Evolutionary conservation across 2,329 filamentous ascomycete species (phyloP).

Genomic region (Arthroderma sp.): DNA sequence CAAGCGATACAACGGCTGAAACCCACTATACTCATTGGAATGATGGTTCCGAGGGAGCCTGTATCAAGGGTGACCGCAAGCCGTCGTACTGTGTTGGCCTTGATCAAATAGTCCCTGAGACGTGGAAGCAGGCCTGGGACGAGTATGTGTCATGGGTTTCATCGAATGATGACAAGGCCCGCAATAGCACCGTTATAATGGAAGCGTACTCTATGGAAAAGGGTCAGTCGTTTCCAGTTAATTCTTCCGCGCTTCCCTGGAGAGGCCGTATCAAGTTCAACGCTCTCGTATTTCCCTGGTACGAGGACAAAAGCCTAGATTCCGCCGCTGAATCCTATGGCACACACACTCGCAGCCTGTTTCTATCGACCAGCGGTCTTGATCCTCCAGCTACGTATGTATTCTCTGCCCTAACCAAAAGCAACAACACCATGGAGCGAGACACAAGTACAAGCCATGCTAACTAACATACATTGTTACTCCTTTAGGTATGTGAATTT

Average conservation of each 20-base stretch:
- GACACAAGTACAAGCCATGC: neutral
- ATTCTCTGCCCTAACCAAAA: neutral
- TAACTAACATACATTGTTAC: neutral
- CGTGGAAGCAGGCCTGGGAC: neutral
- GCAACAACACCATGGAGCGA: neutral
- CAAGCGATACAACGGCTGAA: constrained; percentile 17
- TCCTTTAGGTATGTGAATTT: neutral
- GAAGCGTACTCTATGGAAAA: neutral
- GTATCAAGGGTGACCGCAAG: neutral
- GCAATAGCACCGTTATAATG: constrained; percentile 1
- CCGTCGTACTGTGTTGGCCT: neutral
- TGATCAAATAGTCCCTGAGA: constrained; percentile 19
- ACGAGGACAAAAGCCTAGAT: constrained; percentile 27
- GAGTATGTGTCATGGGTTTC: neutral
- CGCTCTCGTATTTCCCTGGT: constrained; percentile 32
- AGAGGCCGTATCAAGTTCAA: constrained; percentile 24
- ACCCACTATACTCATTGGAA: constrained; percentile 32
- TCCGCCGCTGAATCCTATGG: constrained; percentile 26
- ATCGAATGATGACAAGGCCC: neutral
- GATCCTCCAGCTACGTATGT: constrained; percentile 5
- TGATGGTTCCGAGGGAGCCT: constrained; percentile 17
- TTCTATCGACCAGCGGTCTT: constrained; percentile 16
- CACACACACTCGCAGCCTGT: constrained; percentile 21
- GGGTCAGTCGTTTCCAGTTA: neutral
- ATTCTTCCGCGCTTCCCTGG: neutral